Percentiles rank a stretch among this genome's conserved stretches.
Evolutionary conservation across 331 rosid species (phyloP).

Genomic region (Prunus yedoensis): DNA sequence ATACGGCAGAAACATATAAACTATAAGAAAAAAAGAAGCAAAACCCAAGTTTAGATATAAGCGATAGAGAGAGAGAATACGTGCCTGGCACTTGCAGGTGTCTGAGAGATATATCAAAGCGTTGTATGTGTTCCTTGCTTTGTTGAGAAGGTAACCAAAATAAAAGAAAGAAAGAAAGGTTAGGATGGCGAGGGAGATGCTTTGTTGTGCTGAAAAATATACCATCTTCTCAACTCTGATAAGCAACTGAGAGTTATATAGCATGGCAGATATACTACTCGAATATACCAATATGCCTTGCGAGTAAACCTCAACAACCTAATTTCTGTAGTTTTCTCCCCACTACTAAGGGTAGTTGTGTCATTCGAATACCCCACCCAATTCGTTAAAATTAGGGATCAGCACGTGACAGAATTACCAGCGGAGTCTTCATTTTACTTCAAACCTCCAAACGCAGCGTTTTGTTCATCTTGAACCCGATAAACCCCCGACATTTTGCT

Average conservation of each 20-base stretch:
- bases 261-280: conserved; percentile 28
- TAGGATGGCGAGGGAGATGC: conserved; percentile 19
- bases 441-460: background rate
- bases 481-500: background rate
- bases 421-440: no score
- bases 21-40: background rate
- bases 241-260: no score
- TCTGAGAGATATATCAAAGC: background rate
- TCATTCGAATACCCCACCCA: background rate
- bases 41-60: no score
- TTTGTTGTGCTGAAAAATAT: conserved; percentile 16
- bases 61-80: conserved; percentile 7
- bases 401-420: no score
- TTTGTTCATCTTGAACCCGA: background rate
- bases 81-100: conserved; percentile 29
- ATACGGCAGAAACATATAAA: background rate
- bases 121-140: background rate
- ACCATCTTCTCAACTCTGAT: background rate
- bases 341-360: background rate
- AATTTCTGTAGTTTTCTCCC: no score
- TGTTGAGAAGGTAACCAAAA: background rate
- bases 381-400: no score
- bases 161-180: background rate
- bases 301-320: no score
- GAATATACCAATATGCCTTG: conserved; percentile 47